These are phyloP conservation scores for Irpex sp. DNA, from an alignment of 1,284 basidiomycete species.

Conservation along the genomic window DNA sequence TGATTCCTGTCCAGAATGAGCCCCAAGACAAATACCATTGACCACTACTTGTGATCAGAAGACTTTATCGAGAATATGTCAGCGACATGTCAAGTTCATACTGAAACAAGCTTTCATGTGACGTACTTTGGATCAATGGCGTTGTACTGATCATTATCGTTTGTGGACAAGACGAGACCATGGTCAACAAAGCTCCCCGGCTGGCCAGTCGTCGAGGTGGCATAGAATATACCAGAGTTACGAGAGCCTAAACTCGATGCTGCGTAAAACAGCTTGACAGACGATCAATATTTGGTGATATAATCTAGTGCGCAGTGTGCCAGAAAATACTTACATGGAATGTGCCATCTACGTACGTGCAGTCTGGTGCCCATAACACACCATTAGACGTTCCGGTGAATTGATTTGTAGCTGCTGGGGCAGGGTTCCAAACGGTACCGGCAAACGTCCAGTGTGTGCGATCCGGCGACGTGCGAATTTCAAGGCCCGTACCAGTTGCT, in stretches of 20 bases:
- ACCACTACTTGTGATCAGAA: not conserved
- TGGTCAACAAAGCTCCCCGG: constrained; percentile 41
- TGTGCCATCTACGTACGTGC: not conserved
- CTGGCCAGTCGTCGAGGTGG: constrained; percentile 43
- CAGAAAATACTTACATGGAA: not conserved
- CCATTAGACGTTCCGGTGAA: not conserved
- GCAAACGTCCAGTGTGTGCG: not conserved
- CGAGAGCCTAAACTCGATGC: constrained; percentile 47
- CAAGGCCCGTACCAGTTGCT: not conserved
- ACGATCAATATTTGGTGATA: no score
- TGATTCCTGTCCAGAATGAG: constrained; percentile 52
- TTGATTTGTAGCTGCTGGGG: not conserved
- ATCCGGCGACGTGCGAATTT: not conserved
- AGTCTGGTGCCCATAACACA: not conserved
- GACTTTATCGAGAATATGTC: not conserved
- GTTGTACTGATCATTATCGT: not conserved
- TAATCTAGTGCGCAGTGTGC: no score
- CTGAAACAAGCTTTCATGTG: no score
- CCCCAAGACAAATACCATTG: constrained; percentile 45
- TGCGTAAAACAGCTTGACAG: constrained; percentile 41
- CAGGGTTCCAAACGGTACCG: not conserved
- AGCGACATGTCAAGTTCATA: no score
- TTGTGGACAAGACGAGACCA: not conserved
- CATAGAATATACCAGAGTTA: constrained; percentile 48
- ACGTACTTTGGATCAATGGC: not conserved